A percentile compares a stretch with the other conserved stretches of the same genome.
Conservation (phyloP, 768 basidiomycete species). For the Leccinum incarnatum region DNA sequence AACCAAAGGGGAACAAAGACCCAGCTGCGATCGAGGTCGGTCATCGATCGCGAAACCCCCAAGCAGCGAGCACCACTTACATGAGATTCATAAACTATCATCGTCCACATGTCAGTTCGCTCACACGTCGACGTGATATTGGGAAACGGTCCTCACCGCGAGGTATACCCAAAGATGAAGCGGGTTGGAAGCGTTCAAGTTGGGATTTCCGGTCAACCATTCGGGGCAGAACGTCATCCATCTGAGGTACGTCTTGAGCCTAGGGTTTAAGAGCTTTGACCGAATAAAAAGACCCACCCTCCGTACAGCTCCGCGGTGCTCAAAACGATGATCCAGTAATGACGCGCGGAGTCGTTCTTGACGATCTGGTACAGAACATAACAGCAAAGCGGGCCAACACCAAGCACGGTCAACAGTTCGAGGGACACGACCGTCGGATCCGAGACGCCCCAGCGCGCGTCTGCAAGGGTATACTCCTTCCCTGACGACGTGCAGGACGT, state of each 20-base stretch:
- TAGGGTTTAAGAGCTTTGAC: neutral
- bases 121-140: neutral
- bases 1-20: constrained; percentile 72
- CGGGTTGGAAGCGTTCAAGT: constrained; percentile 65
- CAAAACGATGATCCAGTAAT: constrained; percentile 72
- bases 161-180: constrained; percentile 82
- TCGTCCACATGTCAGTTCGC: neutral
- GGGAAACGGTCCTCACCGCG: constrained; percentile 46
- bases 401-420: constrained; percentile 78
- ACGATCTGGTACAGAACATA: constrained; percentile 68
- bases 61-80: constrained; percentile 40
- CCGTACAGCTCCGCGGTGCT: constrained; percentile 78
- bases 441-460: constrained; percentile 76
- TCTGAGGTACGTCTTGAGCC: constrained; percentile 30
- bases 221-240: constrained; percentile 92
- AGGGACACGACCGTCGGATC: constrained; percentile 81
- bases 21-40: constrained; percentile 51
- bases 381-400: constrained; percentile 68
- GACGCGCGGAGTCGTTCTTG: constrained; percentile 56
- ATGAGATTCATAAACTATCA: constrained; percentile 76
- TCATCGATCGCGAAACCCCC: neutral
- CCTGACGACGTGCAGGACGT: constrained; percentile 39
- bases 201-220: constrained; percentile 75
- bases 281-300: constrained; percentile 44
- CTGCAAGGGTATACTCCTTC: constrained; percentile 79